Evolutionary conservation across 805 yeast species (phyloP), one percentile per base, ranked within the genome.

Genomic region (Teunomyces atbi): DNA sequence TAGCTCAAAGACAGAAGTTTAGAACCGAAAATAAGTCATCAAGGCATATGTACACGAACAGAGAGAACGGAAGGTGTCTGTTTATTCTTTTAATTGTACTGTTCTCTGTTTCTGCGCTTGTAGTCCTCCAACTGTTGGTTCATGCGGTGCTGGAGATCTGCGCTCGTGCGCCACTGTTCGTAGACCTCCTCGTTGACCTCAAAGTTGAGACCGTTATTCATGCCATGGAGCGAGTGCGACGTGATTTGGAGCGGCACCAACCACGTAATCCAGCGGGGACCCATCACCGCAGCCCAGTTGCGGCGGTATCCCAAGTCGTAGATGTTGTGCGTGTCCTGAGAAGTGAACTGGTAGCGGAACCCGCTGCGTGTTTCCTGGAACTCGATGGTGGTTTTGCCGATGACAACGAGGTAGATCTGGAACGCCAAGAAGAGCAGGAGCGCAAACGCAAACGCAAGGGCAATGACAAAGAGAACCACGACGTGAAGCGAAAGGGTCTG

Each of bases 381-480:
- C 65, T 94, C 99, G 20, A 92, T 76, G 0, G 98, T 92, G 3
- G 97, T 91, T 49, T 72, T 68, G 66, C 92, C 92, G 8, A 61
- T 65, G 16, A 81, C 50, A 6, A 88, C 62, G 55, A 88, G 78
- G 55, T 79, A 87, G 2, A 79, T 48, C 43, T 82, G 76, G 54
- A 86, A 83, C 1, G 66, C 71, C 0, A 79, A 62, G 61, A 92
- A 87, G 11, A 56, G 49, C 5, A 62, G 60, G 11, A 69, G 57
- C n/a, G 75, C 57, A 1, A 81, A 59, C 2, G 67, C 56, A 42
- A 86, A 75, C 5, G 92, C 78, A 0, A 87, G 46, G 3, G 77
- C 69, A 48, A 89, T 68, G 3, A 88, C 65, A 51, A 81, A 77
- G 36, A 84, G 72, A n/a, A 84, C 66, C 39, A 89, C 73, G 48